A percentile compares a stretch with the other conserved stretches of the same genome.
Conservation (phyloP, 1,284 basidiomycete species). For the Cutaneotrichosporon cutaneum region DNA sequence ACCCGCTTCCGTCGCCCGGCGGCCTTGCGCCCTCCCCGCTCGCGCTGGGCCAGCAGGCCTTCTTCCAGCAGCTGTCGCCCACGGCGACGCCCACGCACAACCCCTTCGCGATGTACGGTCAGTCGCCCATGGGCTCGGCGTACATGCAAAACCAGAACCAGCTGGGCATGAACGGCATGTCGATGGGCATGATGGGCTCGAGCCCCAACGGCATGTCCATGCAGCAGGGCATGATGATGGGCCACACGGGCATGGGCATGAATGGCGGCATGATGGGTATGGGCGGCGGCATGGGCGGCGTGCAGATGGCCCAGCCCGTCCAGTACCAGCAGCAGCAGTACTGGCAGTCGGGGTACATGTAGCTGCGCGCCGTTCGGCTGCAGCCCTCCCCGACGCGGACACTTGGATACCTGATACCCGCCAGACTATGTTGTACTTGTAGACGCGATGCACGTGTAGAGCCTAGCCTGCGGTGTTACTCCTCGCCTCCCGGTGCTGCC, state of each 20-base stretch:
- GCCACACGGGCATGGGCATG: constrained; percentile 12
- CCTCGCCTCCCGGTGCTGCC: too few relatives aligned
- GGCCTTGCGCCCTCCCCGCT: constrained; percentile 10
- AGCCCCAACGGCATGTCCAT: constrained; percentile 5
- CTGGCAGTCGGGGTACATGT: constrained; percentile 6
- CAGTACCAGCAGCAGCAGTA: constrained; percentile 13
- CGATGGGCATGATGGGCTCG: constrained; percentile 3
- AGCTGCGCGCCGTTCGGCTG: not conserved
- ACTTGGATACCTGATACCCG: constrained; percentile 4
- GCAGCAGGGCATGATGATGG: constrained; percentile 14
- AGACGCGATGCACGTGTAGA: constrained; percentile 6
- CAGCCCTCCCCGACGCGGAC: not conserved
- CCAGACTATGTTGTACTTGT: constrained; percentile 5
- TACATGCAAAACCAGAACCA: not conserved
- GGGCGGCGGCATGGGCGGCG: constrained; percentile 9
- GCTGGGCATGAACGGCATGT: constrained; percentile 14
- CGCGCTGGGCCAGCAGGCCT: constrained; percentile 25
- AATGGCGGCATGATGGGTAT: not conserved
- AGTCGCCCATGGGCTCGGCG: not conserved
- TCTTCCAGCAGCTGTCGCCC: constrained; percentile 7
- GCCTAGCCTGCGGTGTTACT: not conserved
- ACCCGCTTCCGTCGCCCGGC: constrained; percentile 10
- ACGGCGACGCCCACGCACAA: not conserved
- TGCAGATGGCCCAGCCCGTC: constrained; percentile 10
- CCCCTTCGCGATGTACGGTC: constrained; percentile 11